A percentile compares a stretch with the other conserved stretches of the same genome.
Conservation (phyloP, 352 stramenopile genomes). For the Globisporangium iwayamae region DNA sequence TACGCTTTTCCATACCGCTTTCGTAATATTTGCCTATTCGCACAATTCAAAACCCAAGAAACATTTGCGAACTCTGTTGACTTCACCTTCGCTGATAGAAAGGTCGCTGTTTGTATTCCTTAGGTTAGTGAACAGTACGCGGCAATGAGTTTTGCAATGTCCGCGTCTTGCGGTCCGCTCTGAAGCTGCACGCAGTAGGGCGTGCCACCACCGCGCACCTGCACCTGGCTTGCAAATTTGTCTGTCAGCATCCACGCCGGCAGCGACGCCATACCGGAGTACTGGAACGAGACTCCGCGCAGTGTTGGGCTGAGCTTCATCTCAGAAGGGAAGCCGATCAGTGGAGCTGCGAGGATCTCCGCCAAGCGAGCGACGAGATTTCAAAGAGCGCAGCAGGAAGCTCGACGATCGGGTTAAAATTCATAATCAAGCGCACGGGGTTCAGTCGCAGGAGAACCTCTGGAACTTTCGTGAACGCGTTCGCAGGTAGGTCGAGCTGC, state of each 20-base stretch:
- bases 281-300: not conserved
- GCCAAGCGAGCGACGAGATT: not conserved
- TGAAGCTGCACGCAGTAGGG: conserved; percentile 5
- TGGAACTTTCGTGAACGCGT: conserved; percentile 21
- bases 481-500: conserved; percentile 22
- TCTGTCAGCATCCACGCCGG: conserved; percentile 9
- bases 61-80: not conserved
- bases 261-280: not conserved
- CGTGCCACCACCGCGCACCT: not conserved
- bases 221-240: not conserved
- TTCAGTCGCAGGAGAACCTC: conserved; percentile 20
- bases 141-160: not conserved
- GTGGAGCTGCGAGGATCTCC: not conserved
- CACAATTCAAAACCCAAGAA: not conserved
- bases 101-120: not conserved
- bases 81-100: not conserved
- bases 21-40: conserved; percentile 5
- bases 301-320: conserved; percentile 1
- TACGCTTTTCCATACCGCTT: not conserved
- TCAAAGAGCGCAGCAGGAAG: conserved; percentile 13
- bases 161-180: not conserved
- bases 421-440: conserved; percentile 1
- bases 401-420: conserved; percentile 1
- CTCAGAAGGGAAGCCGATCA: not conserved
- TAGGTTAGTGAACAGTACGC: not conserved